Evolutionary conservation across 805 yeast species (phyloP), one percentile per base, ranked within the genome.

Genomic region (Scheffersomyces lignosus): DNA sequence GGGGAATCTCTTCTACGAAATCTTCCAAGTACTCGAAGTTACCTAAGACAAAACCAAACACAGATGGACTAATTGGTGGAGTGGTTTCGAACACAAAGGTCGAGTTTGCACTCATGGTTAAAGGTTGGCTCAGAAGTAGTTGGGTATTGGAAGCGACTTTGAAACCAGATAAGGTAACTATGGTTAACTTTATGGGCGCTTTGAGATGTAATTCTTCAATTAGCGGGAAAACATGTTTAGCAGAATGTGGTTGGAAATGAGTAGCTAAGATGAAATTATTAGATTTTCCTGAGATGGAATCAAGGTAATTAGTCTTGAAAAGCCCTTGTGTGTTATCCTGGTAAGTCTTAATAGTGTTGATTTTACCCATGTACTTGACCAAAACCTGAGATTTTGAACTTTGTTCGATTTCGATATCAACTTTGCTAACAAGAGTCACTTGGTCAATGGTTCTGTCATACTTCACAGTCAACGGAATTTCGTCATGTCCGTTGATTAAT

Each of bases 11-110:
- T 4, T 36, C 41, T 6, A 8, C n/a, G 18, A 15, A 25, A 7
- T 14, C 18, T 39, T 71, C 76, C 14, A 77, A 52, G 34, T 56
- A 70, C 27, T 83, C 86, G 15, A 85, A 64, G 50, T 83, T 84
- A 31, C 95, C 93, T 34, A 81, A 46, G 2, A 74, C 77, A 52
- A 86, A 83, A 0, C 85, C 83, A 54, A 86, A 83, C 5, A 80
- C 67, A 0, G 89, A 78, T 0, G 82, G 65, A 0, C 80, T 62
- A 68, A 83, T 81, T 8, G 75, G 65, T 3, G 83, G 83, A 0
- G 90, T 73, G 28, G 58, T 52, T 18, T 66, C 60, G 48, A 84
- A 85, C 15, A 43, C 52, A 17, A 74, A 74, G 13, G 34, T 31
- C 4, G 59, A 47, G 29, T 57, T 60, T 23, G 54, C 64, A 2